Percentiles rank a stretch among this genome's conserved stretches.
Conservation (phyloP, 2,329 filamentous ascomycete species). For the Blastomyces silverae region DNA sequence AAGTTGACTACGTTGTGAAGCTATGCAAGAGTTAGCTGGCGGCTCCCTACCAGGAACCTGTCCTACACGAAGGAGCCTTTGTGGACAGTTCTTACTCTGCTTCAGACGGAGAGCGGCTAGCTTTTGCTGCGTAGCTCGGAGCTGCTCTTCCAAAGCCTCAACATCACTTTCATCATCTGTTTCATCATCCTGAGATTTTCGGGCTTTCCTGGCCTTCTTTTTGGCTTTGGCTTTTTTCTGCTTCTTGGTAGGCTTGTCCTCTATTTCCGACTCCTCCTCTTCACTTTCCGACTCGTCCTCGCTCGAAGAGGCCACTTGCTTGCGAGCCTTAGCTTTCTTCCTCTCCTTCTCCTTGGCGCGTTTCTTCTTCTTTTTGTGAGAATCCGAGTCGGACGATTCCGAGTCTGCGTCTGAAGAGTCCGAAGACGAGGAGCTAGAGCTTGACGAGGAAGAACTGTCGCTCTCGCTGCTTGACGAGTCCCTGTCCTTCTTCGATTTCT, state of each 20-base stretch:
- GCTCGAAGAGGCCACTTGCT: conserved; percentile 12
- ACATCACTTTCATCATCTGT: conserved; percentile 31
- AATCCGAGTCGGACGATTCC: conserved; percentile 19
- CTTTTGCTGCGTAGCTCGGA: conserved; percentile 25
- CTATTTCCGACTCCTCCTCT: conserved; percentile 24
- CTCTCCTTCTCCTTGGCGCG: conserved; percentile 15
- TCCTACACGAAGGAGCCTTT: not conserved
- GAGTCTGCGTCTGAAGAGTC: conserved; percentile 22
- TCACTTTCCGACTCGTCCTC: conserved; percentile 17
- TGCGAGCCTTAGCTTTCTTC: conserved; percentile 7
- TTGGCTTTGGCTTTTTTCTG: conserved; percentile 35
- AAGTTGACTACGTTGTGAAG: conserved; percentile 21
- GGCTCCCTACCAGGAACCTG: not conserved
- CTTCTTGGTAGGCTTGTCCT: conserved; percentile 33
- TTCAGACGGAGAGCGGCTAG: conserved; percentile 20
- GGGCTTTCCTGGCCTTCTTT: conserved; percentile 30
- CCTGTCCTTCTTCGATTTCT: conserved; percentile 19
- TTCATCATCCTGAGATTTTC: conserved; percentile 32
- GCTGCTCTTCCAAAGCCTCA: conserved; percentile 27
- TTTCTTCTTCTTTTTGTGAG: conserved; percentile 17
- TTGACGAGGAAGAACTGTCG: conserved; percentile 14
- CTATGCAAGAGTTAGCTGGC: conserved; percentile 1
- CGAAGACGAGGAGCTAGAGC: conserved; percentile 21
- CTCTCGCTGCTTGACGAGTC: conserved; percentile 16
- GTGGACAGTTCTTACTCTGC: not conserved